Base-by-base conservation (phyloP, 2,329 filamentous ascomycete genomes). In the Dothiorella sarmentorum region DNA sequence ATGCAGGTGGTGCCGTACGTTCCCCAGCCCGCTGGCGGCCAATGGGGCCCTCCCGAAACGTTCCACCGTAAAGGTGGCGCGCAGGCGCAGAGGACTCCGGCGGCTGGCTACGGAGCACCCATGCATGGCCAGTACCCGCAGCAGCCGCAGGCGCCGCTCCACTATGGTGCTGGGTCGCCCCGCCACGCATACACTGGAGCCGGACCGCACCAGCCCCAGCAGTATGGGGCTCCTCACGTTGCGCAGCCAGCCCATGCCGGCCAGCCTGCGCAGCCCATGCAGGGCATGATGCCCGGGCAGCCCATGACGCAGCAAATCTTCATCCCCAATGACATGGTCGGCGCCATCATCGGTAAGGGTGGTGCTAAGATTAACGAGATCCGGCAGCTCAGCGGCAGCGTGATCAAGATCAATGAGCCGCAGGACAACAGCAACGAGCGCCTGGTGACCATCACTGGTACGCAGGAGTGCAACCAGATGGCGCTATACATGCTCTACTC, bases 291-390 rank as follows among this genome's bases (percentile, higher is more conserved):
- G 68, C 87, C 89, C 38, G 90, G 90, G 53, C 87, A 90, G 63
- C 91, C 92, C 52, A 81, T 97, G 69, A 99, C 94, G 3, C 94
- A 99, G 76, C 94, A 99, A 76, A 99, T 99, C 65, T 99, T 89
- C 78, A 99, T 99, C 67, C 94, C 94, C 60, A 99, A 99, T 72
- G 94, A 99, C 70, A 97, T 99, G 94, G 94, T 99, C 56, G 94
- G 94, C 63, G 94, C 94, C 58, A 99, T 99, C 68, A 99, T 99
- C 67, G 94, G 94, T 69, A 99, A 99, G 78, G 94, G 94, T 62
- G 94, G 94, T 64, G 90, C 91, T 58, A 99, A 99, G 84, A 99
- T 99, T 82, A 99, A 99, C 72, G 94, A 99, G 77, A 99, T 99
- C 65, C 87, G 94, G 66, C 91, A 97, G 74, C 86, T 99, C 67